phyloP scores from a whole-genome alignment of 2,329 filamentous ascomycete genomes.

The Pestalotiopsis sp. region DNA sequence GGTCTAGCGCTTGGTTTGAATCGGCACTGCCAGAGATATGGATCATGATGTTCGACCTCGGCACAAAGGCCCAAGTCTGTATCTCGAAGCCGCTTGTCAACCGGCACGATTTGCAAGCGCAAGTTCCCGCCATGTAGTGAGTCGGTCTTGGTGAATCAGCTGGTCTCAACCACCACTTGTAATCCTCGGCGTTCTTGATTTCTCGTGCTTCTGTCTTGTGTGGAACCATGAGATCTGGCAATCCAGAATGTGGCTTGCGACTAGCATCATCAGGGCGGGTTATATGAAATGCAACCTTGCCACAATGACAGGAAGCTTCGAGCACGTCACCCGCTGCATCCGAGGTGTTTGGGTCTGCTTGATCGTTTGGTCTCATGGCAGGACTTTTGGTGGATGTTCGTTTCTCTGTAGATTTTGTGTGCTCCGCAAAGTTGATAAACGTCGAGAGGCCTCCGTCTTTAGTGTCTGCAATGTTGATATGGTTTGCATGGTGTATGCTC shows the following conservation, averaged over 20 bases:
- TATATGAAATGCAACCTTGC: constrained; percentile 57
- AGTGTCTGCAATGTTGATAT: constrained; percentile 34
- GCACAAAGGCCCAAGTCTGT: constrained; percentile 68
- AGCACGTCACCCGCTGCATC: constrained; percentile 27
- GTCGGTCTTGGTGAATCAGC: constrained; percentile 26
- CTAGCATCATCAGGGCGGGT: constrained; percentile 54
- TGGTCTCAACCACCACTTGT: constrained; percentile 63
- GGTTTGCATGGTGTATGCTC: constrained; percentile 16
- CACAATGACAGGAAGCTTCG: constrained; percentile 55
- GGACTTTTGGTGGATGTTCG: neutral
- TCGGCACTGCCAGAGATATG: constrained; percentile 29
- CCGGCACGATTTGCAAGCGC: constrained; percentile 65
- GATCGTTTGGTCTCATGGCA: neutral
- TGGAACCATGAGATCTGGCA: constrained; percentile 56
- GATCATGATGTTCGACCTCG: constrained; percentile 58
- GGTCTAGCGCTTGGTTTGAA: neutral
- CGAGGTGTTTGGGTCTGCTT: neutral
- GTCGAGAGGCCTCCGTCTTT: constrained; percentile 22
- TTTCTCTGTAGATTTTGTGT: constrained; percentile 7
- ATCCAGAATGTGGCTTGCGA: constrained; percentile 45
- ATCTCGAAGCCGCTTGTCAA: constrained; percentile 63
- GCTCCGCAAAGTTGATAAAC: constrained; percentile 28
- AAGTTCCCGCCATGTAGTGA: constrained; percentile 62
- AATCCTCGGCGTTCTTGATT: constrained; percentile 45
- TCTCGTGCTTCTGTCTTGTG: constrained; percentile 39